phyloP scores from a whole-genome alignment of 164 flowering plant species.

The Houttuynia cordata region DNA sequence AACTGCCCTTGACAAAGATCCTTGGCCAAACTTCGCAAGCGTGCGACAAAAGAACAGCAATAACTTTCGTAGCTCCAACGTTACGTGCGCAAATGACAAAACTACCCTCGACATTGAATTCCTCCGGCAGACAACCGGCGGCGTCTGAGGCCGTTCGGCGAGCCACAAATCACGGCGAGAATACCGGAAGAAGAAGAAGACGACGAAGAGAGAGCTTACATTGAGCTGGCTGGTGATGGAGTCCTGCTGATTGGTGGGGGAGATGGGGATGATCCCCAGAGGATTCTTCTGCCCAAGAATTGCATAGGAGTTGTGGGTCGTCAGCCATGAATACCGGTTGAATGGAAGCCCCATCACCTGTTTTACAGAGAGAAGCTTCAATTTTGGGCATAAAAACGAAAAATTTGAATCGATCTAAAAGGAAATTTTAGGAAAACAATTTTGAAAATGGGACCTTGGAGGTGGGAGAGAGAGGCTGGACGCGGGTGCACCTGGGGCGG shows the following conservation, averaged over 20 bases:
- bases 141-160: too few relatives aligned
- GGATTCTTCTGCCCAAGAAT: conserved; percentile 41
- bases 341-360: conserved; percentile 71
- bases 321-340: conserved; percentile 76
- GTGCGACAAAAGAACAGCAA: too few relatives aligned
- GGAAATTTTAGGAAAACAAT: conserved; percentile 19
- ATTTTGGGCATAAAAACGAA: background rate
- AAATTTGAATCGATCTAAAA: background rate
- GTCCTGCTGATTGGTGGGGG: conserved; percentile 77
- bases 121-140: too few relatives aligned
- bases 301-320: conserved; percentile 88
- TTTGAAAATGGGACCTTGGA: conserved; percentile 49
- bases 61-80: too few relatives aligned
- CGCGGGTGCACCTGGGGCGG: conserved; percentile 67
- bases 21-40: too few relatives aligned
- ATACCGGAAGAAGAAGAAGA: background rate
- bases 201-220: conserved; percentile 21
- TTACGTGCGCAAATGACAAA: too few relatives aligned
- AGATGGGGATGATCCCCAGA: conserved; percentile 30
- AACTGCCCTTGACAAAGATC: too few relatives aligned
- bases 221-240: conserved; percentile 65
- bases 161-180: too few relatives aligned
- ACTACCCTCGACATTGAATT: too few relatives aligned
- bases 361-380: conserved; percentile 1
- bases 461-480: conserved; percentile 44